Conservation (phyloP, 2,329 filamentous ascomycete species). For the Arthrobotrys musiformis region DNA sequence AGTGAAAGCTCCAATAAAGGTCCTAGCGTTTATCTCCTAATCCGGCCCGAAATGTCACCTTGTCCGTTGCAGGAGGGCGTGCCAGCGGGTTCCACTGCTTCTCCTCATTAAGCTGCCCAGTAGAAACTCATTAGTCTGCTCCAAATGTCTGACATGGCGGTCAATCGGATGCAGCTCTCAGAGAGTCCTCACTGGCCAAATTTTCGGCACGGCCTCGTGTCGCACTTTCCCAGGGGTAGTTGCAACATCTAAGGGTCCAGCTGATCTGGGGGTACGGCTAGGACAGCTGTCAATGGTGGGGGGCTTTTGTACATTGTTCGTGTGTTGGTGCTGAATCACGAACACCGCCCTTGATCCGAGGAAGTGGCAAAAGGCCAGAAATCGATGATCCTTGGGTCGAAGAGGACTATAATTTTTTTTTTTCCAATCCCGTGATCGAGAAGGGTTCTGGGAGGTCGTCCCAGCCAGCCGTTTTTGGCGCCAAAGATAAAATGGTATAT, state of each 20-base stretch:
- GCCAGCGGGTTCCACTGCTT: conserved; percentile 9
- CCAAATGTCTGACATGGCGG: not conserved
- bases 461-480: not conserved
- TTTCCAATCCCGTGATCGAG: not conserved
- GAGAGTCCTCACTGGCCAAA: not conserved
- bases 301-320: conserved; percentile 10
- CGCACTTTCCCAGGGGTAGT: conserved; percentile 39
- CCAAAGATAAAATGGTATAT: too few relatives aligned
- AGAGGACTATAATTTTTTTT: too few relatives aligned
- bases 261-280: conserved; percentile 3
- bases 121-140: conserved; percentile 6
- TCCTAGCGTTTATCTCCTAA: conserved; percentile 30
- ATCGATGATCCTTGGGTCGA: conserved; percentile 16
- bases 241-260: conserved; percentile 17
- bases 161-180: conserved; percentile 1
- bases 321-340: not conserved
- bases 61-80: conserved; percentile 7
- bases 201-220: conserved; percentile 16
- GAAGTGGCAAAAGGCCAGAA: conserved; percentile 35
- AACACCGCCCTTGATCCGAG: not conserved
- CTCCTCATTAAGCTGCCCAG: not conserved
- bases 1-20: conserved; percentile 21
- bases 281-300: conserved; percentile 20
- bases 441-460: not conserved
- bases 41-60: conserved; percentile 27